These are phyloP conservation scores for Metarhizium album DNA, from an alignment of 2,329 filamentous ascomycete genomes.

Conservation along the genomic window DNA sequence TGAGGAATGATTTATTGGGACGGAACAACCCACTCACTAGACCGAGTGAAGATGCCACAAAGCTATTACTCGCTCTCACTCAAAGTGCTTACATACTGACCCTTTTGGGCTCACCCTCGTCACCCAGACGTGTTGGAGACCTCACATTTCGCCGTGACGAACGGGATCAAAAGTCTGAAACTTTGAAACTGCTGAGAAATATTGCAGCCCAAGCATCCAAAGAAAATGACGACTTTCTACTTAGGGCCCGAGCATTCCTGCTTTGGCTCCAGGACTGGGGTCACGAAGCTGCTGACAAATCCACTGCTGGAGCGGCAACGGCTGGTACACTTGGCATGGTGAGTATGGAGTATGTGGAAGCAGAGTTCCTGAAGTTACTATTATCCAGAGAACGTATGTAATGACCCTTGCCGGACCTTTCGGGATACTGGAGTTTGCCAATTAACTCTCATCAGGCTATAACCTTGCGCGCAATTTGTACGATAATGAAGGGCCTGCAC, in stretches of 20 bases:
- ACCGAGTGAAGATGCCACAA: constrained; percentile 43
- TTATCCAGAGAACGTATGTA: constrained; percentile 49
- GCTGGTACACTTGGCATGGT: constrained; percentile 55
- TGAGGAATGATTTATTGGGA: constrained; percentile 39
- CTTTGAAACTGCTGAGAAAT: constrained; percentile 46
- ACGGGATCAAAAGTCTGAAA: constrained; percentile 51
- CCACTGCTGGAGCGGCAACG: constrained; percentile 30
- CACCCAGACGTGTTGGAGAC: constrained; percentile 46
- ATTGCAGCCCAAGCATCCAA: constrained; percentile 39
- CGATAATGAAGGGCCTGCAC: constrained; percentile 37
- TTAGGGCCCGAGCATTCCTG: constrained; percentile 49
- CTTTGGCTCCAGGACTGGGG: constrained; percentile 70
- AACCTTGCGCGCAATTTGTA: constrained; percentile 52
- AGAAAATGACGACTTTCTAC: constrained; percentile 55
- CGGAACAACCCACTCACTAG: constrained; percentile 54
- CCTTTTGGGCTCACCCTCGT: constrained; percentile 37
- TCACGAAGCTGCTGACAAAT: constrained; percentile 22
- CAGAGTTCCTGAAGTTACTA: constrained; percentile 59
- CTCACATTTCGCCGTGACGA: constrained; percentile 53
- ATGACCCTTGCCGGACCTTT: too few species aligned
- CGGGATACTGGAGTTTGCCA: not conserved
- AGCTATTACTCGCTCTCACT: constrained; percentile 52
- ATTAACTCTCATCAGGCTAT: constrained; percentile 36
- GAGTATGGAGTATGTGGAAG: constrained; percentile 50
- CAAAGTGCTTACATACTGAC: constrained; percentile 49